A percentile compares a stretch with the other conserved stretches of the same genome.
These are phyloP conservation scores for Penicillium hordei DNA, from an alignment of 2,329 filamentous ascomycete species.

Conservation along the genomic window DNA sequence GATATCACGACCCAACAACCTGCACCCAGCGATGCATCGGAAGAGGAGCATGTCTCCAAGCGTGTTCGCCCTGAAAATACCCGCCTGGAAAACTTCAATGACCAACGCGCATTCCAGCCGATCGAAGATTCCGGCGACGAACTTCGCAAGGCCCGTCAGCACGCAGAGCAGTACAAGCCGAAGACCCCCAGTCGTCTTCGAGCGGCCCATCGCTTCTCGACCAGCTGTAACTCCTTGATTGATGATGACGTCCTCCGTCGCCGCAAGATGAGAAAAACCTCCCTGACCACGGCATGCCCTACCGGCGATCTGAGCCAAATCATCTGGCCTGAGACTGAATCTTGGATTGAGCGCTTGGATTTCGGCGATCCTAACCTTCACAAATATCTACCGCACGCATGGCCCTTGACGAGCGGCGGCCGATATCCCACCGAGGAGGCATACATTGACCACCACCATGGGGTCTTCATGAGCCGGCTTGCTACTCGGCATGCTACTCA, in stretches of 20 bases:
- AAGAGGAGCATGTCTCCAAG: background rate
- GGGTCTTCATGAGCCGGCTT: background rate
- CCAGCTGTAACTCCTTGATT: background rate
- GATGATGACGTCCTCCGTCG: background rate
- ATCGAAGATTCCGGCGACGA: background rate
- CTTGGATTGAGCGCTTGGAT: background rate
- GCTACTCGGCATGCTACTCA: background rate
- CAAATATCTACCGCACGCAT: background rate
- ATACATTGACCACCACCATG: background rate
- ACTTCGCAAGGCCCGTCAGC: conserved; percentile 38
- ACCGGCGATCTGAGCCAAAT: background rate
- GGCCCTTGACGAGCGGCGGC: too few species aligned
- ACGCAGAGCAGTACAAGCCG: conserved; percentile 45
- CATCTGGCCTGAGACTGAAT: background rate
- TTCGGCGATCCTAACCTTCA: background rate
- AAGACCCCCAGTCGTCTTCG: conserved; percentile 46
- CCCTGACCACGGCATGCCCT: background rate
- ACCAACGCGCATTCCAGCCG: background rate
- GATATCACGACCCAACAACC: background rate
- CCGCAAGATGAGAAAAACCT: background rate
- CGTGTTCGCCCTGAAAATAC: background rate
- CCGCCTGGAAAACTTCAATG: conserved; percentile 14
- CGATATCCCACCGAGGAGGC: background rate
- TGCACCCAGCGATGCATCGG: background rate
- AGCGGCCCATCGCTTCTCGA: conserved; percentile 22